Percentiles rank a stretch among this genome's conserved stretches.
These are phyloP conservation scores for Tephrocybe sp. DNA, from an alignment of 768 basidiomycete species.

Conservation along the genomic window DNA sequence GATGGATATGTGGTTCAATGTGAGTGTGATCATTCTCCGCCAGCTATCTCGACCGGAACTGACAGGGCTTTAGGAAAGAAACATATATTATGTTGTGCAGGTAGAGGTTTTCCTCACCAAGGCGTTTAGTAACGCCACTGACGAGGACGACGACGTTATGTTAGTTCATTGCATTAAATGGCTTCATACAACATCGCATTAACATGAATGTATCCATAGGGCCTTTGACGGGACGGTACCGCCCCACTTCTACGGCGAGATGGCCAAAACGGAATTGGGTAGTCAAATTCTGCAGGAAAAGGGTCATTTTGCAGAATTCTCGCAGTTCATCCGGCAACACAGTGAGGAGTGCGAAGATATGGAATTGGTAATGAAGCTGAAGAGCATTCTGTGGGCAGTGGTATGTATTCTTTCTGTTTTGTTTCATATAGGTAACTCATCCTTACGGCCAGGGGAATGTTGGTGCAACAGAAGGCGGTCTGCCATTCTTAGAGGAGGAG, in stretches of 20 bases:
- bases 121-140: constrained; percentile 60
- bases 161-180: constrained; percentile 21
- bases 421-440: neutral
- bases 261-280: constrained; percentile 94
- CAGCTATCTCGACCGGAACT: neutral
- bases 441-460: constrained; percentile 74
- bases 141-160: constrained; percentile 69
- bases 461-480: constrained; percentile 83
- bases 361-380: constrained; percentile 83
- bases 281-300: constrained; percentile 89
- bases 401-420: constrained; percentile 47
- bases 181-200: neutral
- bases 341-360: constrained; percentile 80
- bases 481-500: constrained; percentile 95
- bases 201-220: constrained; percentile 28
- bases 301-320: constrained; percentile 88
- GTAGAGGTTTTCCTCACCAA: constrained; percentile 90
- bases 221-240: constrained; percentile 86
- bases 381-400: constrained; percentile 96
- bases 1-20: constrained; percentile 96
- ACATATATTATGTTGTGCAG: constrained; percentile 89
- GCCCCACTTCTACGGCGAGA: constrained; percentile 96
- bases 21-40: constrained; percentile 31
- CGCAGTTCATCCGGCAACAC: constrained; percentile 86
- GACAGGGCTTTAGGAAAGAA: constrained; percentile 67